Evolutionary conservation across 805 yeast genomes (phyloP), one percentile per base, ranked within the genome.

Genomic region (Naumovozyma baii): DNA sequence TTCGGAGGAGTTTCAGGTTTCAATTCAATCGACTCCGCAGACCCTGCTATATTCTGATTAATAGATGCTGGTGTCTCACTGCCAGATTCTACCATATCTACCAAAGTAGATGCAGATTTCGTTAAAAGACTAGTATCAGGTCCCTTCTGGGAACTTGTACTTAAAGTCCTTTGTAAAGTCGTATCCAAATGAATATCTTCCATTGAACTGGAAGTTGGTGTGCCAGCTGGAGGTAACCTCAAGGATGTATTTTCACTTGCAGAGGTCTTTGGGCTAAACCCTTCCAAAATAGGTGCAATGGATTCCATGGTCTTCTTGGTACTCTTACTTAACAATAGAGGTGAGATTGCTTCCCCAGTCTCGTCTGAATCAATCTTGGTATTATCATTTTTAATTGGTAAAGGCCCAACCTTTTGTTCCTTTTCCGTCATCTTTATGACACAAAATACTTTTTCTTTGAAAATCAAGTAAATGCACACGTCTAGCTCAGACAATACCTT

Each of bases 221-320:
- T 44, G 9, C 54, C 52, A 2, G 59, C 50, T n/a, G 61, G 55
- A n/a, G 63, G 63, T 19, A 61, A 38, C 39, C 54, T 61, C 32
- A 59, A 47, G 7, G 62, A 57, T 26, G 58, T 66, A 48, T 68
- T 67, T 47, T 69, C 74, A 37, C 70, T 64, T 3, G 75, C 68
- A 0, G 80, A 72, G 0, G 87, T 73, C 52, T 80, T 83, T 4
- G 92, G 92, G 4, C 76, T 72, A 57, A 80, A 83, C 1, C 75
- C 69, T 54, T 80, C 87, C 31, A 83, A 59, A 54, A 83, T 80
- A 2, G 94, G 92, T 1, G 90, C 90, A 33, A 83, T 76, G 0
- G 85, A 73, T 9, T 84, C 88, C 68, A 82, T 78, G 10, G 90
- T 90, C 46, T 68, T 75, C 50, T 68, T 69, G 25, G 63, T 62